Percentiles rank a stretch among this genome's conserved stretches.
phyloP scores from a whole-genome alignment of 352 stramenopile genomes.

The Pilasporangium apinafurcum region DNA sequence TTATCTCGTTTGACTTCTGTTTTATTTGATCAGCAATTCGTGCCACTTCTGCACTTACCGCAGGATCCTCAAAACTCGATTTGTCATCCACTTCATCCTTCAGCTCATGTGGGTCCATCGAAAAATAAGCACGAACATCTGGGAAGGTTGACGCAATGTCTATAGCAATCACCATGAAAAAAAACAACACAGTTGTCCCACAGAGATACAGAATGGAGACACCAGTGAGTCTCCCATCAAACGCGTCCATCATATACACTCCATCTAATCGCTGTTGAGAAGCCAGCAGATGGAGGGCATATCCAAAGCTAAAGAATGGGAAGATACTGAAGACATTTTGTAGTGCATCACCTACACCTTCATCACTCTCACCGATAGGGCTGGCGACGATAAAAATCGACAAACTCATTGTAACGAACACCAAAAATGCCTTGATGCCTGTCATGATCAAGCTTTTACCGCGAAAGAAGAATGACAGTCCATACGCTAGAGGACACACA shows the following conservation, averaged over 20 bases:
- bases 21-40: not conserved
- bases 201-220: constrained; percentile 34
- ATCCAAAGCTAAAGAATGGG: constrained; percentile 16
- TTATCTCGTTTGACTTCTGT: not conserved
- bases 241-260: constrained; percentile 3
- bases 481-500: constrained; percentile 11
- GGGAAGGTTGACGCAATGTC: constrained; percentile 19
- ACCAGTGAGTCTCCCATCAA: constrained; percentile 4
- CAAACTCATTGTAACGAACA: constrained; percentile 9
- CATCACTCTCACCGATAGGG: not conserved
- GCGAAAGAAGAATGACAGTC: constrained; percentile 8
- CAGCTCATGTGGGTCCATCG: not conserved
- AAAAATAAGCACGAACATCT: not conserved
- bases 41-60: not conserved
- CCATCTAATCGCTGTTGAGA: not conserved
- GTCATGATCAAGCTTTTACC: not conserved
- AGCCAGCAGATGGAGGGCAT: constrained; percentile 9
- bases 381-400: constrained; percentile 7
- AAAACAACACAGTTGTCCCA: constrained; percentile 32
- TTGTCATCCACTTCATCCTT: not conserved
- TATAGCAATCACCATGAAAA: constrained; percentile 23
- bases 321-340: constrained; percentile 12
- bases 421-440: constrained; percentile 7
- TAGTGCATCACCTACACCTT: constrained; percentile 1
- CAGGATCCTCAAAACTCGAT: not conserved